These are phyloP conservation scores for Ambrosia trifida DNA, from an alignment of 129 eudicot genomes.

Conservation along the genomic window DNA sequence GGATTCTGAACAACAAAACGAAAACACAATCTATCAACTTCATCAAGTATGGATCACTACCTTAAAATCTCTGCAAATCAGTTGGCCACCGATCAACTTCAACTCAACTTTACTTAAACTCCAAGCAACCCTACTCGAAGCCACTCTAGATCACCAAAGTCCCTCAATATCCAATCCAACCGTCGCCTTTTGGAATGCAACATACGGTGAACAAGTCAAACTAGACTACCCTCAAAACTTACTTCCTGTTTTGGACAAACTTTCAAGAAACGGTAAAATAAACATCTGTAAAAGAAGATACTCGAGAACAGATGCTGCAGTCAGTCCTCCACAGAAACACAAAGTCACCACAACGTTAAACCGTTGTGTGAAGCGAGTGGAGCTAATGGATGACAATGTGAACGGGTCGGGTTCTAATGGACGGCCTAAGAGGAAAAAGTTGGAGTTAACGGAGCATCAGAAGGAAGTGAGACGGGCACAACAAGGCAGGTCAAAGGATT, in stretches of 20 bases:
- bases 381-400: constrained; percentile 31
- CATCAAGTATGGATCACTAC: constrained; percentile 51
- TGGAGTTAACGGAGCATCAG: constrained; percentile 74
- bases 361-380: constrained; percentile 62
- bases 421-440: constrained; percentile 48
- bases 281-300: constrained; percentile 36
- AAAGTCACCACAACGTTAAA: constrained; percentile 45
- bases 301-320: constrained; percentile 25
- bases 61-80: constrained; percentile 46
- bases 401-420: constrained; percentile 39
- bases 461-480: constrained; percentile 89
- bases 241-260: constrained; percentile 67
- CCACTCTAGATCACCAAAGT: constrained; percentile 66
- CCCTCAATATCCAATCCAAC: constrained; percentile 55
- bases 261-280: constrained; percentile 58
- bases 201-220: constrained; percentile 55
- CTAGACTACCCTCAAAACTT: constrained; percentile 63
- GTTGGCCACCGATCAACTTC: constrained; percentile 53
- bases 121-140: constrained; percentile 58
- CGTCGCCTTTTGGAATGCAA: constrained; percentile 68
- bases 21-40: constrained; percentile 36
- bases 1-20: constrained; percentile 35
- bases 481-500: constrained; percentile 68
- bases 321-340: constrained; percentile 19
- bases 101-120: constrained; percentile 60